Percentiles rank a stretch among this genome's conserved stretches.
Conservation (phyloP, 257 asterid species). For the Fraxinus cuspidata region DNA sequence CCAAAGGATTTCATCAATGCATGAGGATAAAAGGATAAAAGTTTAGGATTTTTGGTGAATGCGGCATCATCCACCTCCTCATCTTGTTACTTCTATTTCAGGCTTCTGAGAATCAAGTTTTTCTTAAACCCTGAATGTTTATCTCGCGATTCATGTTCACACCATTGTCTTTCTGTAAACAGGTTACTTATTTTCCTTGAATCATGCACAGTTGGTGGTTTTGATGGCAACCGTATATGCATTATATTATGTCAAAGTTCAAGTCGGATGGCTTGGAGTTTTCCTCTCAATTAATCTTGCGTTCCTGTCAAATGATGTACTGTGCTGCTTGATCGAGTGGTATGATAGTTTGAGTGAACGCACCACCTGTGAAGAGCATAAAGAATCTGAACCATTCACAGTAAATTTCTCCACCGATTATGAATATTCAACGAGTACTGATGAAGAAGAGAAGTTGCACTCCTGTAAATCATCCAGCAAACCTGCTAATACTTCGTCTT, state of each 20-base stretch:
- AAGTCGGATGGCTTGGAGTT: slow-evolving; percentile 92
- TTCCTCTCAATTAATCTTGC: slow-evolving; percentile 80
- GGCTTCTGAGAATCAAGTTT: neutral
- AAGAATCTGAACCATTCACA: slow-evolving; percentile 54
- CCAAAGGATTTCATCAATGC: neutral
- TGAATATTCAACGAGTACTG: slow-evolving; percentile 60
- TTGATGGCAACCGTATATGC: slow-evolving; percentile 81
- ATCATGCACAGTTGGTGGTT: slow-evolving; percentile 90
- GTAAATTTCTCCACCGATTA: slow-evolving; percentile 66
- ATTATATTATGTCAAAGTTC: slow-evolving; percentile 76
- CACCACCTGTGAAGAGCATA: slow-evolving; percentile 65
- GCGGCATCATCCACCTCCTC: slow-evolving; percentile 10
- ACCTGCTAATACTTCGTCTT: slow-evolving; percentile 53
- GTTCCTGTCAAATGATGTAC: slow-evolving; percentile 73
- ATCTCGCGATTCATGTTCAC: slow-evolving; percentile 35
- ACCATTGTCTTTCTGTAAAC: slow-evolving; percentile 28
- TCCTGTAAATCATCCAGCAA: slow-evolving; percentile 60
- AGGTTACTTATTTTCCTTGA: slow-evolving; percentile 92
- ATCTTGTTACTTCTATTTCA: slow-evolving; percentile 15
- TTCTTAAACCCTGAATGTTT: slow-evolving; percentile 5
- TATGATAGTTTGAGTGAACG: slow-evolving; percentile 80
- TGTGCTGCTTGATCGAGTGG: slow-evolving; percentile 82
- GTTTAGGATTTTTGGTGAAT: neutral
- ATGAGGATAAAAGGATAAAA: neutral
- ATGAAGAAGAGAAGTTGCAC: slow-evolving; percentile 61